Evolutionary conservation across 139 green algal genomes (phyloP), one percentile per base, ranked within the genome.

Genomic region (Gonium pectorale): DNA sequence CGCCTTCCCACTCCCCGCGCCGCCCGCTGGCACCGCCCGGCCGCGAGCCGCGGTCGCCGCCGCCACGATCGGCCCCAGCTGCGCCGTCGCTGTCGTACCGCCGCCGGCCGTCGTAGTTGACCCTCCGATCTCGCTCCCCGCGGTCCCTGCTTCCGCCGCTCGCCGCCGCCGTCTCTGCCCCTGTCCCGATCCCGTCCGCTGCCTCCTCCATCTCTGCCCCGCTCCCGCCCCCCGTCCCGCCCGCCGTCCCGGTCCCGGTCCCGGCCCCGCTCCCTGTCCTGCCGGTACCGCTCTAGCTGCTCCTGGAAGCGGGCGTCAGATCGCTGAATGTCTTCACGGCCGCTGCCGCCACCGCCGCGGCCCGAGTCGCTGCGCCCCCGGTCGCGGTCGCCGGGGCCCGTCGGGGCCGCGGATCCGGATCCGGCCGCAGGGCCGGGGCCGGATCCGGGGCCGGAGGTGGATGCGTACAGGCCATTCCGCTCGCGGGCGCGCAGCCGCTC

Each of bases 381-480:
- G n/a, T n/a, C n/a, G n/a, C n/a, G n/a, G n/a, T n/a, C n/a, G n/a
- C n/a, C n/a, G n/a, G n/a, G n/a, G n/a, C n/a, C n/a, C n/a, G n/a
- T n/a, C n/a, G n/a, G n/a, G n/a, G n/a, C n/a, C n/a, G n/a, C n/a
- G n/a, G n/a, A n/a, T n/a, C n/a, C n/a, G n/a, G n/a, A n/a, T n/a
- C n/a, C n/a, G n/a, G n/a, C n/a, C n/a, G n/a, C n/a, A n/a, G n/a
- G n/a, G n/a, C n/a, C n/a, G n/a, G n/a, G n/a, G n/a, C n/a, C n/a
- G n/a, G n/a, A n/a, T n/a, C n/a, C n/a, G 49, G 49, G 17, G 49
- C 13, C 35, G 19, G 83, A 37, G 8, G 86, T 94, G 26, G 82
- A 88, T 3, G 81, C 85, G 51, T 90, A 90, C 31, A 93, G 49
- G 4, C 87, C 87, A 7, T 38, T 27, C 7, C 88, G 84, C 22